Evolutionary conservation across 2,329 filamentous ascomycete genomes (phyloP).

Genomic region (Teratosphaeria destructans): DNA sequence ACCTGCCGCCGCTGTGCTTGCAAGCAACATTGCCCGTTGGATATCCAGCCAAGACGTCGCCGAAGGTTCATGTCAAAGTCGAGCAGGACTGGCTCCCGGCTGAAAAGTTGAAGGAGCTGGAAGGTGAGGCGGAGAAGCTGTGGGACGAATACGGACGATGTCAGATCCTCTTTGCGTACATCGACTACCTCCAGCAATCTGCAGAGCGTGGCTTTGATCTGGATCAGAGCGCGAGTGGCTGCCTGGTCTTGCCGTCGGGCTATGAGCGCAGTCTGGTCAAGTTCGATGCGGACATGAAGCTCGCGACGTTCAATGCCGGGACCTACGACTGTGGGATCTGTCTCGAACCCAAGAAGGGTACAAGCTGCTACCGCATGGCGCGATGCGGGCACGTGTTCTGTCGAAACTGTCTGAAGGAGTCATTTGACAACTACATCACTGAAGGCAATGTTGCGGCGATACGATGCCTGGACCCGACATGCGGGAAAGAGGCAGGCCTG

Average conservation of each 20-base stretch:
- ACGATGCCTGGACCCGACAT: slow-evolving; percentile 69
- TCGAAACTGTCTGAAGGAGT: slow-evolving; percentile 73
- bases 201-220: slow-evolving; percentile 47
- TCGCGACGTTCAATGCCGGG: slow-evolving; percentile 65
- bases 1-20: slow-evolving; percentile 47
- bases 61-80: slow-evolving; percentile 39
- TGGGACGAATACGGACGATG: slow-evolving; percentile 52
- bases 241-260: slow-evolving; percentile 38
- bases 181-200: slow-evolving; percentile 49
- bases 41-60: slow-evolving; percentile 46
- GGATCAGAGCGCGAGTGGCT: slow-evolving; percentile 27
- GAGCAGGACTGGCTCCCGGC: slow-evolving; percentile 44
- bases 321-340: slow-evolving; percentile 86
- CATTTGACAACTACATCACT: slow-evolving; percentile 77
- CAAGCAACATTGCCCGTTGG: slow-evolving; percentile 42
- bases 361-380: slow-evolving; percentile 67
- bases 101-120: slow-evolving; percentile 34
- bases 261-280: slow-evolving; percentile 63
- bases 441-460: slow-evolving; percentile 74
- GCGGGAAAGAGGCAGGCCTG: slow-evolving; percentile 49
- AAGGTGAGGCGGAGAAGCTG: slow-evolving; percentile 37
- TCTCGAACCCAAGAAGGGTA: slow-evolving; percentile 83
- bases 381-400: slow-evolving; percentile 91
- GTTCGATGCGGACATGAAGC: slow-evolving; percentile 65
- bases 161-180: slow-evolving; percentile 49